Base-by-base conservation (phyloP, 1,139 yeast genomes). In the Magnusiomyces fungicola region DNA sequence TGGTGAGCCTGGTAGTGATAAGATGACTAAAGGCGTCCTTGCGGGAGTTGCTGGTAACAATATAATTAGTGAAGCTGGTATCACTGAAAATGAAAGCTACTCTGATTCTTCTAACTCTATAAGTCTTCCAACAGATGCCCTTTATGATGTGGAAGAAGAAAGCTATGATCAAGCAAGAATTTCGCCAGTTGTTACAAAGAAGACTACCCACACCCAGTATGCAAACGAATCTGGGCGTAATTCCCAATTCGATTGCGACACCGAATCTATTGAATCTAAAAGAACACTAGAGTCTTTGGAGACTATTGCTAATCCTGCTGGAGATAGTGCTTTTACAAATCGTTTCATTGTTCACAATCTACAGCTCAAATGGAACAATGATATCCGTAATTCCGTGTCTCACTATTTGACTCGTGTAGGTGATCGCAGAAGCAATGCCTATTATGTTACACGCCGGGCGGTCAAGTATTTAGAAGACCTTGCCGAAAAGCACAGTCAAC, bases 271-370 rank as follows among this genome's bases (percentile, higher is more conserved):
- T 32, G 45, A 38, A 19, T 29, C 29, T 16, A 33, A 32, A n/a
- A n/a, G 29, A 2, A 23, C 25, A 36, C 48, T 34, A 38, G 46
- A 43, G 29, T 43, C 43, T 34, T 43, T 52, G 43, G 58, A 55
- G 2, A 54, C 71, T 59, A 60, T 62, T 24, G 60, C 60, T 5
- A 55, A 57, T 45, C 43, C 47, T 10, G 46, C 47, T 19, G 53
- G 58, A 22, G 60, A 64, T 5, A 69, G 71, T 2, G 63, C 69
- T 16, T 88, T 81, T 67, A 83, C 81, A 55, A 90, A 92, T 61
- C 71, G 94, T 48, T 90, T 85, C 61, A 80, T 84, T 53, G 72
- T 90, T 30, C 95, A 89, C 60, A 81, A 84, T 56, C 74, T 89
- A 63, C 79, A 81, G 58, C 63, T 89, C 60, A 83, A 80, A 56